Conservation (phyloP, 2,329 filamentous ascomycete species). For the Fusarium fracticaudum region DNA sequence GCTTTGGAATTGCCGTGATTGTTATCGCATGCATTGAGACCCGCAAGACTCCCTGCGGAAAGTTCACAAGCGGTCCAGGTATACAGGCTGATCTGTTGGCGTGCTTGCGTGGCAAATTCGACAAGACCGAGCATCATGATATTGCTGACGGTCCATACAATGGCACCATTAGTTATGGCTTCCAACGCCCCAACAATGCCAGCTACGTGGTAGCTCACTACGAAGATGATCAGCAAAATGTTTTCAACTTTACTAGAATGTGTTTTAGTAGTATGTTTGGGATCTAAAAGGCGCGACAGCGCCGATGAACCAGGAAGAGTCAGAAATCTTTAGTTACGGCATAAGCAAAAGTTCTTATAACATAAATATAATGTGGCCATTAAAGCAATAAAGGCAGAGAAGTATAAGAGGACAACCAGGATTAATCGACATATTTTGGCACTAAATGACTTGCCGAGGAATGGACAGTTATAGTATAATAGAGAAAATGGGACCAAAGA, state of each 20-base stretch:
- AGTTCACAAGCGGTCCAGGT: conserved; percentile 5
- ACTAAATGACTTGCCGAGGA: no score
- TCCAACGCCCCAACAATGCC: not conserved
- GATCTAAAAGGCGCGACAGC: not conserved
- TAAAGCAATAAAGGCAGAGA: accelerated
- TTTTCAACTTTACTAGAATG: not conserved
- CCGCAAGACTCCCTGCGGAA: conserved; percentile 11
- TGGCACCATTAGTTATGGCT: not conserved
- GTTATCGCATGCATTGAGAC: conserved; percentile 10
- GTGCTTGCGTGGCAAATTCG: not conserved
- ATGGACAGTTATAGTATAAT: no score
- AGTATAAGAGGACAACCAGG: no score
- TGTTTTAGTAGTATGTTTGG: conserved; percentile 6
- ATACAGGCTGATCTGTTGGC: not conserved
- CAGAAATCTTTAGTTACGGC: no score
- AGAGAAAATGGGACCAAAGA: not conserved
- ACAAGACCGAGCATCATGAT: not conserved
- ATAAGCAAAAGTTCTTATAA: not conserved
- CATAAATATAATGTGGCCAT: no score
- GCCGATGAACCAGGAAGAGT: not conserved
- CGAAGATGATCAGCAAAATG: not conserved
- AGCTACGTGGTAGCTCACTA: not conserved
- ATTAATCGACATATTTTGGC: no score
- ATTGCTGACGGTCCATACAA: not conserved
- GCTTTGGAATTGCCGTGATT: not conserved